Base-by-base conservation (phyloP, 1,284 basidiomycete genomes). In the Trichosporon sp. region DNA sequence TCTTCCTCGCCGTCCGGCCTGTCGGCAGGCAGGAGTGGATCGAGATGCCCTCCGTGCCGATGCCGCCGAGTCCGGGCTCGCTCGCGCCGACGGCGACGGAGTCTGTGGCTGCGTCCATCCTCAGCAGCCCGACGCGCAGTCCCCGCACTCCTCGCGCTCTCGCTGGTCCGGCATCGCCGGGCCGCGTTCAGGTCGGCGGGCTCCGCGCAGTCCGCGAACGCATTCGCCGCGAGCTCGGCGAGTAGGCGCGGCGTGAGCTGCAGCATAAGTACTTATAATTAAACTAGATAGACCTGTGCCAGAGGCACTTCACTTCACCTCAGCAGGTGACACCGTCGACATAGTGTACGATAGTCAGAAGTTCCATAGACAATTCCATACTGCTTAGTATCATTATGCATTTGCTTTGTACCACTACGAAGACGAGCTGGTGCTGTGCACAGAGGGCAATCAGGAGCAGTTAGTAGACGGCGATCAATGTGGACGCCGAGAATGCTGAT, bases 1-100 rank as follows among this genome's bases (percentile, higher is more conserved):
- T 74, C 67, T 82, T 82, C 70, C 66, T 82, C 11, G 67, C 64
- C 3, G 64, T 66, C 36, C 74, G 77, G 60, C 68, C 64, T 0
- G 72, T 81, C n/a, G 76, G 69, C 3, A 65, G 67, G 37, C 70
- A 76, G 61, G 76, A 78, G 56, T 81, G 80, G 79, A 60, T 82
- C 34, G 78, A 81, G 64, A 79, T 81, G 76, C 77, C 78, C 2
- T 49, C 73, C 5, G 62, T 70, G 4, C 56, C 65, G 13, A 11
- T 59, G 40, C 33, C 64, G 4, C 56, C 67, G 9, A 64, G 60
- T 3, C 67, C 65, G n/a, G 64, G 46, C 44, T 46, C 46, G 44
- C 49, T 66, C 33, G 71, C 65, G 69, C 13, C 71, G 70, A 36
- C 71, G 14, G 58, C 59, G 25, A 49, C 33, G 5, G 16, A 7